Evolutionary conservation across 495 filamentous ascomycete species (phyloP).

Genomic region (Hyaloscypha variabilis): DNA sequence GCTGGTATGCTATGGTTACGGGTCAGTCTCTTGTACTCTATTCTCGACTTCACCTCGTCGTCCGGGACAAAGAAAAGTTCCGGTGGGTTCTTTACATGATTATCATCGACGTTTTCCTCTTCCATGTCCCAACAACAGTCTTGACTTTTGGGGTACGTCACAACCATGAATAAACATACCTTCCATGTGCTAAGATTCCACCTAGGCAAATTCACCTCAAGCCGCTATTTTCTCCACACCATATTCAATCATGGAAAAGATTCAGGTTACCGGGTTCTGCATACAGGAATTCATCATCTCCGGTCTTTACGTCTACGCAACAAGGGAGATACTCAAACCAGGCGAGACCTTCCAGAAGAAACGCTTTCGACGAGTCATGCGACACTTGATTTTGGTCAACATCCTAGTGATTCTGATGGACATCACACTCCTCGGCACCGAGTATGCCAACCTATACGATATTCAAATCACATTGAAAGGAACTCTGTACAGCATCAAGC

Average conservation of each 20-base stretch:
- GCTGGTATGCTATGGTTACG: conserved; percentile 68
- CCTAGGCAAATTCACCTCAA: conserved; percentile 12
- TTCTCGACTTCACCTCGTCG: conserved; percentile 65
- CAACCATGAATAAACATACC: neutral
- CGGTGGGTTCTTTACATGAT: conserved; percentile 61
- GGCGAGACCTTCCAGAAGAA: conserved; percentile 15
- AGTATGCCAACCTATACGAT: conserved; percentile 33
- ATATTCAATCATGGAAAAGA: conserved; percentile 60
- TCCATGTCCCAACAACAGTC: conserved; percentile 61
- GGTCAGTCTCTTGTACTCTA: conserved; percentile 69
- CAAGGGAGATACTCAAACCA: conserved; percentile 49
- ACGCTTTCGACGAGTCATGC: conserved; percentile 16
- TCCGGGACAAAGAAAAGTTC: conserved; percentile 50
- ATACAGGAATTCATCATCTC: conserved; percentile 63
- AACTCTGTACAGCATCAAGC: conserved; percentile 39
- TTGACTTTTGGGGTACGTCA: conserved; percentile 22
- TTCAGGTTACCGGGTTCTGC: conserved; percentile 59
- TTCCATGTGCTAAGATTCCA: conserved; percentile 1
- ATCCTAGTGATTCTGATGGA: conserved; percentile 32
- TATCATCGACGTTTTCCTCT: conserved; percentile 53
- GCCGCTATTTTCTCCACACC: conserved; percentile 19
- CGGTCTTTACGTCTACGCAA: conserved; percentile 58
- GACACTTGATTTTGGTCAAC: conserved; percentile 34
- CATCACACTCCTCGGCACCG: conserved; percentile 29
- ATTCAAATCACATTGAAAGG: conserved; percentile 36